Base-by-base conservation (phyloP, 306 rosid genomes). In the Dalbergia oliveri region DNA sequence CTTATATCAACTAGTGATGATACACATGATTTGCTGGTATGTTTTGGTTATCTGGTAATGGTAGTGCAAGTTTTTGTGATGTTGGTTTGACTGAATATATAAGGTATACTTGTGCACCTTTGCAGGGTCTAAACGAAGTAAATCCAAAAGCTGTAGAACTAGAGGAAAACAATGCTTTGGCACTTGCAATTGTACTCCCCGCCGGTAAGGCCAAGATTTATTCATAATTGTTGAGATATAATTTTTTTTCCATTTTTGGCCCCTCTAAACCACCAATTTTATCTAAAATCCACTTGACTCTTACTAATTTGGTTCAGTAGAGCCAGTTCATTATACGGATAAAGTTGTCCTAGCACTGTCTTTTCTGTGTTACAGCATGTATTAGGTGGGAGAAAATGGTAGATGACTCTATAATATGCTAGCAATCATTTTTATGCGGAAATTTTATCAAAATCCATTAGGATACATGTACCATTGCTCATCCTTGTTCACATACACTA, bases 121-220 rank as follows among this genome's bases (percentile, higher is more conserved):
- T 82, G 79, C 75, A 95, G 99, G 97, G 98, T 82, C 87, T 95
- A 60, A 77, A 61, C 66, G 94, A 89, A 82, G 76, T 91, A 78
- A 88, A 91, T 88, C 92, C 98, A 35, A 90, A 62, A 86, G 88
- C 89, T 41, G 83, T 79, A 83, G 97, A 93, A 83, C 74, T 93
- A 41, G 99, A 95, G 82, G 94, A 95, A 65, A 77, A 73, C 79
- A 93, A 93, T 82, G 97, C 98, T 78, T 78, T 91, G 81, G 99
- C 99, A 14, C 94, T 95, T 35, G 99, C 99, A 19, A 93, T 95
- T 68, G 57, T 86, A 84, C 88, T 90, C 86, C 66, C 86, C 26
- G 94, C 87, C 67, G 99, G 99, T 93, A 85, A 18, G 92, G 78
- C 57, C 60, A 51, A 47, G 18, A 72, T 65, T 63, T 59, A 51